Percentiles rank a stretch among this genome's conserved stretches.
These are phyloP conservation scores for Zygosaccharomyces rouxii DNA, from an alignment of 805 yeast genomes.

Conservation along the genomic window DNA sequence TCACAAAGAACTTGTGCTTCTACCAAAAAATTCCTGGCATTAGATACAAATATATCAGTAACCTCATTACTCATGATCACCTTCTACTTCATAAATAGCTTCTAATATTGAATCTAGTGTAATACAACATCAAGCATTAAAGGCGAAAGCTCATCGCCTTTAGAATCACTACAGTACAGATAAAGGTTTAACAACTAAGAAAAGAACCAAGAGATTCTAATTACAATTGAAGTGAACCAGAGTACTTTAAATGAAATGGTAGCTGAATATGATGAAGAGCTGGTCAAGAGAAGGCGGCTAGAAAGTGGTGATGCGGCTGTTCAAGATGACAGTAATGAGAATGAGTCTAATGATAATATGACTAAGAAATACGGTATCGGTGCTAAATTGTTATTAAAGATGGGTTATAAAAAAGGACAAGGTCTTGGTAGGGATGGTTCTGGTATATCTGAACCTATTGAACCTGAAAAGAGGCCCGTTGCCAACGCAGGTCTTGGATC, in stretches of 20 bases:
- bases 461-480: slow-evolving; percentile 55
- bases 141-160: background rate
- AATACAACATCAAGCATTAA: background rate
- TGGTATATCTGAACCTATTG: slow-evolving; percentile 81
- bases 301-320: slow-evolving; percentile 20
- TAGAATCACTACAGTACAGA: background rate
- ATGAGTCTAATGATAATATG: background rate
- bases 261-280: background rate
- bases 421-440: slow-evolving; percentile 73
- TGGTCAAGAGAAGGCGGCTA: slow-evolving; percentile 8
- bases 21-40: slow-evolving; percentile 45
- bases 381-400: slow-evolving; percentile 64
- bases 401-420: slow-evolving; percentile 84
- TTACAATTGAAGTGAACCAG: background rate
- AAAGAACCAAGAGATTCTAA: background rate
- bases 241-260: background rate
- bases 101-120: background rate
- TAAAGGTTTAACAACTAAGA: background rate
- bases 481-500: slow-evolving; percentile 69
- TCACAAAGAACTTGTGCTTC: slow-evolving; percentile 50
- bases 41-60: slow-evolving; percentile 37
- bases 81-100: background rate
- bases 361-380: slow-evolving; percentile 71
- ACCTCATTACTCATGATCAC: slow-evolving; percentile 9
- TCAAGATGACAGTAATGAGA: slow-evolving; percentile 16